These are phyloP conservation scores for Allomyces arbusculus DNA, from an alignment of 192 early-diverging fungal genomes.

Conservation along the genomic window DNA sequence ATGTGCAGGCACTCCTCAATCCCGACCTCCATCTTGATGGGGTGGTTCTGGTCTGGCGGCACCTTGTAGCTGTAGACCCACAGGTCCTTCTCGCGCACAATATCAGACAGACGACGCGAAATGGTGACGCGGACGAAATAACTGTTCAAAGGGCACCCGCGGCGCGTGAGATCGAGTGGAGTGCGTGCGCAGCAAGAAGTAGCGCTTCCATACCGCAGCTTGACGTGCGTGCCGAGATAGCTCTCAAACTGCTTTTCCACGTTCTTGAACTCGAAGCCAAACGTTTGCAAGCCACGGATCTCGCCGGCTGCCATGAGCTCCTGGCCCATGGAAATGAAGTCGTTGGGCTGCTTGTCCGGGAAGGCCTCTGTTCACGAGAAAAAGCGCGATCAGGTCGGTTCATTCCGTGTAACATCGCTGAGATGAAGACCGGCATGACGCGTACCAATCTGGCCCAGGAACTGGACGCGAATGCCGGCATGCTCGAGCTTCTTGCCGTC, in stretches of 20 bases:
- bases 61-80: slow-evolving; percentile 97
- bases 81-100: slow-evolving; percentile 80
- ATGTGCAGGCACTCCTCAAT: slow-evolving; percentile 99
- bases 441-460: slow-evolving; percentile 88
- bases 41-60: slow-evolving; percentile 75
- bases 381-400: slow-evolving; percentile 3
- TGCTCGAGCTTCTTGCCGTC: slow-evolving; percentile 95
- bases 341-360: slow-evolving; percentile 19
- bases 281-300: slow-evolving; percentile 53
- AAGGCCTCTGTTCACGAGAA: background rate
- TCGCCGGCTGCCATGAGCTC: slow-evolving; percentile 90
- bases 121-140: slow-evolving; percentile 93
- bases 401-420: slow-evolving; percentile 1
- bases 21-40: slow-evolving; percentile 99
- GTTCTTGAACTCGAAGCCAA: slow-evolving; percentile 95
- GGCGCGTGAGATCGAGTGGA: background rate
- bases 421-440: background rate
- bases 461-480: slow-evolving; percentile 95
- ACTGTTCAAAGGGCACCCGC: slow-evolving; percentile 9
- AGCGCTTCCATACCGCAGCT: slow-evolving; percentile 39
- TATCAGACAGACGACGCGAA: slow-evolving; percentile 63
- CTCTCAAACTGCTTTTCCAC: slow-evolving; percentile 99
- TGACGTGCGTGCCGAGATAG: slow-evolving; percentile 95
- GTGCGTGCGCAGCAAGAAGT: background rate
- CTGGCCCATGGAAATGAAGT: slow-evolving; percentile 81